A percentile compares a stretch with the other conserved stretches of the same genome.
Conservation (phyloP, 192 early-diverging fungal species). For the Coemansia sp. region DNA sequence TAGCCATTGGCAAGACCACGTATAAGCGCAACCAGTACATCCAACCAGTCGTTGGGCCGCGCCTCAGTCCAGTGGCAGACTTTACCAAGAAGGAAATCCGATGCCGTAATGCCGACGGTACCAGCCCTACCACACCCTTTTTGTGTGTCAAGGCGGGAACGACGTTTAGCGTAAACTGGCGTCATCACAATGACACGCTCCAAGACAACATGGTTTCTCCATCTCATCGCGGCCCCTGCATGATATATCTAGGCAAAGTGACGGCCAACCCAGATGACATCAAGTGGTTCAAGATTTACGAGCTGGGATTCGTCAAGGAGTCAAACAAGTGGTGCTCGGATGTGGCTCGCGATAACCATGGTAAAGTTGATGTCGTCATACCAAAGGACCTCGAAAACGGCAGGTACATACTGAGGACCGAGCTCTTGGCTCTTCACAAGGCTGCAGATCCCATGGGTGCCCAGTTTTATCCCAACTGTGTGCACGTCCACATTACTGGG, state of each 20-base stretch:
- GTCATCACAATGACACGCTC: slow-evolving; percentile 24
- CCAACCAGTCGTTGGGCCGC: slow-evolving; percentile 13
- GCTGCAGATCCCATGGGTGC: slow-evolving; percentile 7
- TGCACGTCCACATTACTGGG: slow-evolving; percentile 7
- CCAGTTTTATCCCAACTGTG: slow-evolving; percentile 35
- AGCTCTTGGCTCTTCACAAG: slow-evolving; percentile 25
- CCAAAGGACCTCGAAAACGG: slow-evolving; percentile 20
- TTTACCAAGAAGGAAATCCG: background rate
- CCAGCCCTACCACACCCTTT: background rate
- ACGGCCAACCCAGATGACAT: background rate
- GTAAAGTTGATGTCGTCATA: slow-evolving; percentile 10
- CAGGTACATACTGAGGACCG: slow-evolving; percentile 23
- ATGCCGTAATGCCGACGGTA: background rate
- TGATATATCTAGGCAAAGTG: slow-evolving; percentile 12
- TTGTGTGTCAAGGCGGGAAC: background rate
- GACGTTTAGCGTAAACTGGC: slow-evolving; percentile 28
- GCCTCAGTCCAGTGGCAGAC: background rate
- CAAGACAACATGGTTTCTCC: slow-evolving; percentile 27
- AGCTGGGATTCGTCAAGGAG: background rate
- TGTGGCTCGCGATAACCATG: slow-evolving; percentile 14
- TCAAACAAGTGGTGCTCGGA: slow-evolving; percentile 18
- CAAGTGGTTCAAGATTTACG: slow-evolving; percentile 29
- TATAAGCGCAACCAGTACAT: slow-evolving; percentile 22
- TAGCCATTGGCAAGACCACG: slow-evolving; percentile 11
- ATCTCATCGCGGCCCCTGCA: slow-evolving; percentile 27